Percentiles rank a stretch among this genome's conserved stretches.
phyloP scores from a whole-genome alignment of 192 early-diverging fungal genomes.

The Jimgerdemannia flammicorona region DNA sequence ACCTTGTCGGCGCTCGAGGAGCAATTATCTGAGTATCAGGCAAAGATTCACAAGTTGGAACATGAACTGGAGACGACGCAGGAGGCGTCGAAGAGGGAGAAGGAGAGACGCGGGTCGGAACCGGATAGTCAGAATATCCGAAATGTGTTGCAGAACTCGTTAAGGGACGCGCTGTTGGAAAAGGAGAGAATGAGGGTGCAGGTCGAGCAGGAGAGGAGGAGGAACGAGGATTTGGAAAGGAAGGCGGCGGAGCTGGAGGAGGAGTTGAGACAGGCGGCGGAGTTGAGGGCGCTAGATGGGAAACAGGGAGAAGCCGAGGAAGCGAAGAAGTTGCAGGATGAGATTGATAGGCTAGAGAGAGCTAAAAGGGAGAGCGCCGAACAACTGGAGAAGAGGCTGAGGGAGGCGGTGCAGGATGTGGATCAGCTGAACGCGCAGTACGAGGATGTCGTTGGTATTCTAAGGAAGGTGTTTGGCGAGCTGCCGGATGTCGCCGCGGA shows the following conservation, averaged over 20 bases:
- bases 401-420: slow-evolving; percentile 20
- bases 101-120: not conserved
- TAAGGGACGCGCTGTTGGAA: slow-evolving; percentile 32
- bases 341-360: slow-evolving; percentile 11
- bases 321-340: not conserved
- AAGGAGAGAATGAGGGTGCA: slow-evolving; percentile 28
- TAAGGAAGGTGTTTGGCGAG: not conserved
- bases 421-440: slow-evolving; percentile 1
- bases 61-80: slow-evolving; percentile 21
- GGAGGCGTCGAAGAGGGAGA: slow-evolving; percentile 16
- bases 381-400: slow-evolving; percentile 25
- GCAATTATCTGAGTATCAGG: slow-evolving; percentile 16
- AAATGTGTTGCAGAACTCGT: slow-evolving; percentile 22
- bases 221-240: slow-evolving; percentile 6
- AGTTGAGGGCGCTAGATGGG: slow-evolving; percentile 6
- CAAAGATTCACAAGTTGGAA: slow-evolving; percentile 26
- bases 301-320: slow-evolving; percentile 11
- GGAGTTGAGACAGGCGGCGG: not conserved
- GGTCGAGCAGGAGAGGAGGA: slow-evolving; percentile 29
- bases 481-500: slow-evolving; percentile 11
- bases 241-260: not conserved
- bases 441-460: not conserved
- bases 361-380: slow-evolving; percentile 25
- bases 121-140: slow-evolving; percentile 21
- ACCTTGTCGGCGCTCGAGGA: slow-evolving; percentile 30